phyloP scores from a whole-genome alignment of 1,284 basidiomycete species.

The Phellopilus nigrolimitatus region DNA sequence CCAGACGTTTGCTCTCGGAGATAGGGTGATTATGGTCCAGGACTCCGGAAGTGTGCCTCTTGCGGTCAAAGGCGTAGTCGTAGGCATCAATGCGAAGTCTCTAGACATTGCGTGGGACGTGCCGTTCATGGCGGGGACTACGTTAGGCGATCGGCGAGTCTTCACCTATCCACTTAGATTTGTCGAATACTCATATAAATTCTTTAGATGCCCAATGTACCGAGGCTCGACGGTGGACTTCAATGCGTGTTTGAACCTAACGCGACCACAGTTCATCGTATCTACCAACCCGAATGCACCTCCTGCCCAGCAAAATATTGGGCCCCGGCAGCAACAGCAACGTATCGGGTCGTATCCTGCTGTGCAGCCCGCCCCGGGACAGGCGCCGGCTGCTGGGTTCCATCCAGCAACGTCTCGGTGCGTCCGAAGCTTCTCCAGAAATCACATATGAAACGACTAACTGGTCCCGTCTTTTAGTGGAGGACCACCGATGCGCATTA shows the following conservation, averaged over 20 bases:
- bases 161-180: constrained; percentile 3
- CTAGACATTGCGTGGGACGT: constrained; percentile 98
- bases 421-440: constrained; percentile 13
- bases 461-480: constrained; percentile 4
- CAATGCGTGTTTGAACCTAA: constrained; percentile 82
- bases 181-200: background rate
- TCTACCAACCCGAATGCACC: constrained; percentile 54
- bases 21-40: constrained; percentile 93
- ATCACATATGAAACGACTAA: background rate
- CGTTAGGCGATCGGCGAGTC: constrained; percentile 72
- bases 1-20: constrained; percentile 90
- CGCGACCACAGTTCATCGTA: constrained; percentile 74
- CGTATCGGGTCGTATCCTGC: constrained; percentile 62
- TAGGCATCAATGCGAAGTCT: constrained; percentile 80
- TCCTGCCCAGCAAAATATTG: constrained; percentile 31
- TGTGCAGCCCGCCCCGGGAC: constrained; percentile 48
- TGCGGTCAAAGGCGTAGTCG: constrained; percentile 88
- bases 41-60: constrained; percentile 94
- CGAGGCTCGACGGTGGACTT: constrained; percentile 84
- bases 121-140: constrained; percentile 90
- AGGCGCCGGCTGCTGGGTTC: constrained; percentile 55
- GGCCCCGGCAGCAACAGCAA: constrained; percentile 56
- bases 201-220: constrained; percentile 79
- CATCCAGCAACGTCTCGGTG: constrained; percentile 43
- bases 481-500: constrained; percentile 34